A percentile compares a stretch with the other conserved stretches of the same genome.
Evolutionary conservation across 148 eudicot genomes (phyloP).

Genomic region (Rhododendron vialii): DNA sequence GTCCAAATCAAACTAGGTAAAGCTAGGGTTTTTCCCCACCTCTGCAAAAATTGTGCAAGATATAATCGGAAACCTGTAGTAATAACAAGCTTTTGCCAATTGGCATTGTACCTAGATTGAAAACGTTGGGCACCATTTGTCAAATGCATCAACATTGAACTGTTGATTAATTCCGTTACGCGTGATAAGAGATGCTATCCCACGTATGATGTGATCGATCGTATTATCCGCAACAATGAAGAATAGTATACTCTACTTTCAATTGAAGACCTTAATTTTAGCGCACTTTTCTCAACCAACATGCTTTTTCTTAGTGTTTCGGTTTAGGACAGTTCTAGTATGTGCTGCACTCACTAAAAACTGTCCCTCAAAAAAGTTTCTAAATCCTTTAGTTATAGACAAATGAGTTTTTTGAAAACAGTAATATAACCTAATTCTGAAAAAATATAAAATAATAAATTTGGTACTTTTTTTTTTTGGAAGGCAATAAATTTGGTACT

Average conservation of each 20-base stretch:
- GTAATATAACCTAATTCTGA: too few species aligned
- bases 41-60: not conserved
- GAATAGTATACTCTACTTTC: not conserved
- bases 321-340: not conserved
- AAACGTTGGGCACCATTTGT: not conserved
- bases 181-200: not conserved
- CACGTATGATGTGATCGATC: not conserved
- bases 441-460: too few species aligned
- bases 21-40: not conserved
- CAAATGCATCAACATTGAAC: not conserved
- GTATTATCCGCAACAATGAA: not conserved
- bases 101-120: not conserved
- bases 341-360: not conserved
- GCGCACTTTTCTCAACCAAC: not conserved
- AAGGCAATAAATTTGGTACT: not conserved
- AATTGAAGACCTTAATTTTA: not conserved
- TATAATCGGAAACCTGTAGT: not conserved
- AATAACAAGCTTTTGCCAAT: not conserved
- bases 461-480: not conserved
- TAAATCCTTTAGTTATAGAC: not conserved
- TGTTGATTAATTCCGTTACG: constrained; percentile 1
- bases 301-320: too few species aligned
- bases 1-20: constrained; percentile 1
- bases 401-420: not conserved
- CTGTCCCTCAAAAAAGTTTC: not conserved